Base-by-base conservation (phyloP, 148 eudicot species). In the Polygonum aviculare region DNA sequence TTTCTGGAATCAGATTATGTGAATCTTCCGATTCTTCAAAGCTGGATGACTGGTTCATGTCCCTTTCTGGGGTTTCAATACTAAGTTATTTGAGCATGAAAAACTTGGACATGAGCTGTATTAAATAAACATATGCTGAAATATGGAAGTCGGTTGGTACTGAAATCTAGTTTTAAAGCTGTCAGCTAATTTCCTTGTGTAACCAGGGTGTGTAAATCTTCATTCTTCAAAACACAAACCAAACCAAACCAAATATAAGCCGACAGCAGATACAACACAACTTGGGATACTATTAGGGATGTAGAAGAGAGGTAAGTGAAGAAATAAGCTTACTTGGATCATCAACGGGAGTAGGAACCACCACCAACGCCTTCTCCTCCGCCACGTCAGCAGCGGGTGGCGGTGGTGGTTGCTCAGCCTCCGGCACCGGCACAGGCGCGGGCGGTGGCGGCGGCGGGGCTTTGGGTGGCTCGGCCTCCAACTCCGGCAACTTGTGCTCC, bases 291-390 rank as follows among this genome's bases (percentile, higher is more conserved):
- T 21, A 57, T 8, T 57, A 7, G 21, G 48, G 31, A 51, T 18
- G 21, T n/a, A n/a, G n/a, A 67, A 6, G 18, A 14, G n/a, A 81
- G 52, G 21, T 1, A 26, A 47, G 36, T 6, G 45, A 77, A 60
- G 38, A 57, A 48, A 69, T 44, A 41, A 47, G 41, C 71, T 78
- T 82, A 92, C 93, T 84, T 84, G 87, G 79, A n/a, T 90, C 88
- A 54, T 85, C 91, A 18, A 78, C 50, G 41, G 82, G 77, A 5
- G 77, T 54, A 26, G 85, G 83, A 54, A 85, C 78, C 22, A 82
- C 80, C 12, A 67, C 72, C 19, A 67, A 10, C 3, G 80, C 48
- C 82, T 92, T 86, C 82, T 87, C 87, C 70, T 83, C 89, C 5
- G 78, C 74, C 33, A 74, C 82, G 21, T 83, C 85, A 38, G 31